Evolutionary conservation across 2,329 filamentous ascomycete genomes (phyloP), one percentile per base, ranked within the genome.

Genomic region (Xylariaceae sp.): DNA sequence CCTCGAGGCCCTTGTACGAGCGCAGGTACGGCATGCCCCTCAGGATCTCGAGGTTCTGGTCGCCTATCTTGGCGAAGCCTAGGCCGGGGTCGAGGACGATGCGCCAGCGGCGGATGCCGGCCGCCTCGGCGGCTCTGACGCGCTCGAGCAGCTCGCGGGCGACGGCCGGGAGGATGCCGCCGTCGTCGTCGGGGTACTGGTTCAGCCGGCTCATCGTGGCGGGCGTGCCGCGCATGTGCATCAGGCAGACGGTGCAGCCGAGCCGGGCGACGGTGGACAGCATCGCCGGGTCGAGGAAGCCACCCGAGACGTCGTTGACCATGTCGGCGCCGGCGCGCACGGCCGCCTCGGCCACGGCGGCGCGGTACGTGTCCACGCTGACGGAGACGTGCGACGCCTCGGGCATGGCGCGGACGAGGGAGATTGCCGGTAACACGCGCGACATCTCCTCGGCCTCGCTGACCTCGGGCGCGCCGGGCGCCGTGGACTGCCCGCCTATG

Each of bases 21-120:
- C 81, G 71, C 47, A 94, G 65, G 48, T 80, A 75, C 7, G 71
- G 69, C 21, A 94, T 63, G 1, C 76, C 65, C 7, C 85, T 71
- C 23, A 98, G 67, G 2, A 98, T 66, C 51, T 88, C 80, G 2
- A 96, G 66, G 61, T 96, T 96, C 60, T 96, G 88, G 28, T 74
- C 70, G 38, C 73, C 70, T 1, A 78, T 81, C 68, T 98, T 98
- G 40, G 92, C 88, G 59, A 98, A 98, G 0, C 92, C 92, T 21
- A 98, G 76, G 0, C 92, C 92, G 0, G 92, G 92, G 59, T 98
- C 92, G 2, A 97, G 77, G 23, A 97, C 81, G 48, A 98, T 94
- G 49, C 90, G 85, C 92, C 92, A 98, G 34, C 89, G 81, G 3
- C 86, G 75, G 30, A 98, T 76, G 1, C 92, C 92, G 0, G 88